Conservation (phyloP, 352 stramenopile species). For the Phytophthora sp. region DNA sequence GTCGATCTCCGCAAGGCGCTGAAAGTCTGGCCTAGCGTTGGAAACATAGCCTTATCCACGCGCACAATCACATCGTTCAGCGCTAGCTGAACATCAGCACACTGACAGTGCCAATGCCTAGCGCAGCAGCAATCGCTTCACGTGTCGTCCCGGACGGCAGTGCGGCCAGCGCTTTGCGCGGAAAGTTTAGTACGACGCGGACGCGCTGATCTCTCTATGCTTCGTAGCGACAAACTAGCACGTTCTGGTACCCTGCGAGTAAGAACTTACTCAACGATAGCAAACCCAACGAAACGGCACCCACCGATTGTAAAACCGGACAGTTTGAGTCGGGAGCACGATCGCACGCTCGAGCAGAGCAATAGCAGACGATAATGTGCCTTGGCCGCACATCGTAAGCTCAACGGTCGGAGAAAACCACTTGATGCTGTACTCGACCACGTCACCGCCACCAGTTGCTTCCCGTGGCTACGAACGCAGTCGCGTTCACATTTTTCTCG, state of each 20-base stretch:
- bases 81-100: constrained; percentile 2
- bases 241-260: too few relatives aligned
- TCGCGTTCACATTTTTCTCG: constrained; percentile 7
- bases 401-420: constrained; percentile 6
- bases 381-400: constrained; percentile 2
- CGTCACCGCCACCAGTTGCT: neutral
- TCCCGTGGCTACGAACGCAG: neutral
- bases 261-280: too few relatives aligned
- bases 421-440: constrained; percentile 5
- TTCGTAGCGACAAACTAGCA: constrained; percentile 8
- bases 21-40: neutral
- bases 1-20: neutral
- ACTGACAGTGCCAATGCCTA: neutral
- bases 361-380: constrained; percentile 3
- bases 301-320: constrained; percentile 7
- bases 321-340: constrained; percentile 1
- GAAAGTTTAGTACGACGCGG: constrained; percentile 8
- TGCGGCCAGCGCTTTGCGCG: neutral
- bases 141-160: neutral
- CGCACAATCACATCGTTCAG: constrained; percentile 8
- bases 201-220: neutral
- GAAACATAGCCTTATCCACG: constrained; percentile 1
- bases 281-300: neutral
- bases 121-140: constrained; percentile 1
- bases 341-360: neutral